Evolutionary conservation across 2,329 filamentous ascomycete genomes (phyloP).

Genomic region (Fusarium falciforme): DNA sequence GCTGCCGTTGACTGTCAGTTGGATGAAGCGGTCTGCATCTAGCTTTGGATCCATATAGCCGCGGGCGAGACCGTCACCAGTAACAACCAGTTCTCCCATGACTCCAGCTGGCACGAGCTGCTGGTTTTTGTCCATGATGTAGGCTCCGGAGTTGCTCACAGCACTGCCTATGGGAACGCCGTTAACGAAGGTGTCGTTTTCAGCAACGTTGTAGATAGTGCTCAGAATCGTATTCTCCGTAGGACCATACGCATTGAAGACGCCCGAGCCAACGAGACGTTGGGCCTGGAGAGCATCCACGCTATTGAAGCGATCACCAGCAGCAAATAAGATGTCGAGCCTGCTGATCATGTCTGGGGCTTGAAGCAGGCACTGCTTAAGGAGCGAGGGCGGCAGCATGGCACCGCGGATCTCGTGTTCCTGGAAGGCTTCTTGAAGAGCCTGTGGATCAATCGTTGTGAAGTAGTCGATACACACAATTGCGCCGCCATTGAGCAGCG

Average conservation of each 20-base stretch:
- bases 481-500: not conserved
- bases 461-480: no score
- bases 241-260: conserved; percentile 22
- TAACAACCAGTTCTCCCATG: conserved; percentile 42
- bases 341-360: no score
- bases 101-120: conserved; percentile 34
- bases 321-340: no score
- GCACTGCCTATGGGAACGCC: conserved; percentile 40
- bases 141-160: conserved; percentile 37
- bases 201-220: conserved; percentile 15
- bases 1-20: not conserved
- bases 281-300: no score
- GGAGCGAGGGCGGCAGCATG: no score
- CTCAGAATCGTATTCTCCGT: conserved; percentile 32
- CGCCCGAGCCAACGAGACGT: no score
- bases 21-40: conserved; percentile 32
- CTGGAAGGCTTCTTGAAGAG: no score
- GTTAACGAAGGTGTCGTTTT: conserved; percentile 8
- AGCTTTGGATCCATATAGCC: conserved; percentile 2
- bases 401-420: no score
- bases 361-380: no score
- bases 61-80: conserved; percentile 30
- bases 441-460: no score
- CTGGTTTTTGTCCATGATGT: conserved; percentile 28
- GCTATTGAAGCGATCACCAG: no score